Base-by-base conservation (phyloP, 805 yeast genomes). In the Cyberlindnera meyerae region DNA sequence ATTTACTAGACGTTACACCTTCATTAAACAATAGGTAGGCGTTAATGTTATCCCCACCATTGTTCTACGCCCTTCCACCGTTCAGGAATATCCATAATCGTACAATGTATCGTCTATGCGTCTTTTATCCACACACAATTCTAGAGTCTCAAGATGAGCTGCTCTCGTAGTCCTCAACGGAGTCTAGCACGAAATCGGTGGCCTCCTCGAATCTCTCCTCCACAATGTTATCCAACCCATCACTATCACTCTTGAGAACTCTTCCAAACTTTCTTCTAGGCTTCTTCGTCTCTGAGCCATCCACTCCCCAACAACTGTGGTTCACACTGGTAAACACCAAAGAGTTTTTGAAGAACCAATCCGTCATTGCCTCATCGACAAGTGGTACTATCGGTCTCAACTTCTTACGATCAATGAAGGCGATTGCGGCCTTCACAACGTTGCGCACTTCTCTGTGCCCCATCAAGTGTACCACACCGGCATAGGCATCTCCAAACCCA, bases 201-300 rank as follows among this genome's bases (percentile, higher is more conserved):
- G 89, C 84, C 52, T 88, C 97, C 21, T 82, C 87, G 47, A 85
- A 84, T 54, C 88, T 68, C 56, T 86, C 96, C 42, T 78, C 79
- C 36, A 87, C 71, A 11, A 86, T 75, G 42, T 82, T 83, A 62
- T 77, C 81, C 40, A 89, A 55, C 2, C 90, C 88, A 49, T 82
- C 90, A 18, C 69, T 46, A 29, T 78, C 77, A 6, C 93, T 74
- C 49, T 80, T 77, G 35, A 89, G 61, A 3, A 93, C 96, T 42
- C 96, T 73, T 16, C 98, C 98, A 54, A 79, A 87, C 60, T 88
- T 90, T 60, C 85, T 79, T 55, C 97, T 75, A 26, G 96, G 96
- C 54, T 80, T 73, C 54, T 86, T 87, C 21, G 55, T 59, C 33
- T 68, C 72, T 25, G 56, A 56, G 8, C 62, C 61, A 22, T 63